phyloP scores from a whole-genome alignment of 2,329 filamentous ascomycete species.

The Penicillium frequentans region DNA sequence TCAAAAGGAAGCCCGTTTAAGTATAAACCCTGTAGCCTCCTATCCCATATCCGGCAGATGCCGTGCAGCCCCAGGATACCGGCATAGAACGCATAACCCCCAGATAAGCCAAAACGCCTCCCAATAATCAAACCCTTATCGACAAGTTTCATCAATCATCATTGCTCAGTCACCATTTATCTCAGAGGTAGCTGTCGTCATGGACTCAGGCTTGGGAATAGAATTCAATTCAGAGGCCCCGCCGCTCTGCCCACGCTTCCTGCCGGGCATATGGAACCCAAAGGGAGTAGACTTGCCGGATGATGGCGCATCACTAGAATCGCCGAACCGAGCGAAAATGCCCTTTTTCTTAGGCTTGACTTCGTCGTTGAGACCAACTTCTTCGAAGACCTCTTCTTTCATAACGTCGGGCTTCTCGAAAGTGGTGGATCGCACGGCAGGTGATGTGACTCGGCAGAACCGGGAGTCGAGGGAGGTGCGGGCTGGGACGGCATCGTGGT shows the following conservation, averaged over 20 bases:
- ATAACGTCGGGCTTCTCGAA: conserved; percentile 64
- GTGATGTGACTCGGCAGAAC: conserved; percentile 61
- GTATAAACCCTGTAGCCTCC: background rate
- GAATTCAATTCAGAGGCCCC: conserved; percentile 70
- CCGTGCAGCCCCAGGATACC: background rate
- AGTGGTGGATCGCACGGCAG: conserved; percentile 59
- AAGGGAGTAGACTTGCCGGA: conserved; percentile 46
- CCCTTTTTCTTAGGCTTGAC: conserved; percentile 72
- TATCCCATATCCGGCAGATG: background rate
- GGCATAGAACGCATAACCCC: background rate
- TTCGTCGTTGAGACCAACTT: conserved; percentile 83
- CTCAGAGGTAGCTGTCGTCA: conserved; percentile 9
- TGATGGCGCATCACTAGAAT: conserved; percentile 45
- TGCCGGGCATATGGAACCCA: conserved; percentile 68
- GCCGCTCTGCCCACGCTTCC: conserved; percentile 70
- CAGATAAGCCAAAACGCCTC: background rate
- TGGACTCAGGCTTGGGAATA: conserved; percentile 49
- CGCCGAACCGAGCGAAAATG: conserved; percentile 74
- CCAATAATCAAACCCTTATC: background rate
- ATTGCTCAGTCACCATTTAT: conserved; percentile 20
- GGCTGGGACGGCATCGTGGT: conserved; percentile 58
- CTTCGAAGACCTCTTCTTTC: conserved; percentile 81
- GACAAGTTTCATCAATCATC: conserved; percentile 11
- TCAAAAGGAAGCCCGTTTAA: background rate
- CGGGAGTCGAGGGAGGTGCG: conserved; percentile 81